A percentile compares a stretch with the other conserved stretches of the same genome.
Conservation (phyloP, 495 filamentous ascomycete genomes). For the Rhypophila decipiens region DNA sequence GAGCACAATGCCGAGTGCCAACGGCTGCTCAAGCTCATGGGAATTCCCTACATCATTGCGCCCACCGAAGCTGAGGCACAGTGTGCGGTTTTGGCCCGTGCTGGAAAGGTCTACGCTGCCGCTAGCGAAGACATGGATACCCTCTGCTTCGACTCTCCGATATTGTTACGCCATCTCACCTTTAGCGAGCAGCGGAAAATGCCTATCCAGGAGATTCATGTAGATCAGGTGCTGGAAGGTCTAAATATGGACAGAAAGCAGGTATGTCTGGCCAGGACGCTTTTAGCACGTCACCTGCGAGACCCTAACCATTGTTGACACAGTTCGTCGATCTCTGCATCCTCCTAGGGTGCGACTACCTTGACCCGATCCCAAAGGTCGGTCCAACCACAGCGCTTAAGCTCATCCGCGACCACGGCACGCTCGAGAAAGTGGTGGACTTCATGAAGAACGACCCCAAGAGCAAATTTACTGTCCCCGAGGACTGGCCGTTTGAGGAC, state of each 20-base stretch:
- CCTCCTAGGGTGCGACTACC: conserved; percentile 94
- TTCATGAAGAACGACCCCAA: conserved; percentile 67
- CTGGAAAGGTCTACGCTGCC: conserved; percentile 92
- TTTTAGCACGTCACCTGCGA: not conserved
- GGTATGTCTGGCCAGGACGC: conserved; percentile 33
- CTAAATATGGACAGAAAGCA: conserved; percentile 80
- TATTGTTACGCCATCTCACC: conserved; percentile 87
- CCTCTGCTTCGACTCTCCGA: conserved; percentile 86
- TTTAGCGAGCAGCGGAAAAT: conserved; percentile 97
- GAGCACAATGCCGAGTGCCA: conserved; percentile 97
- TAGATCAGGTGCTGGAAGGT: conserved; percentile 76
- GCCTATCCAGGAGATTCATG: conserved; percentile 90
- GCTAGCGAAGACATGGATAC: conserved; percentile 99
- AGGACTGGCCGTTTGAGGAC: conserved; percentile 90
- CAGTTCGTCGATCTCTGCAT: conserved; percentile 98
- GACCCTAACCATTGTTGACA: not conserved
- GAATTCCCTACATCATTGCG: conserved; percentile 88
- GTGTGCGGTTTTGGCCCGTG: conserved; percentile 83
- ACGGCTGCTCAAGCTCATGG: conserved; percentile 84
- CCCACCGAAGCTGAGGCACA: conserved; percentile 97
- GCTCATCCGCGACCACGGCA: conserved; percentile 83
- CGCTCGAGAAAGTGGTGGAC: conserved; percentile 79
- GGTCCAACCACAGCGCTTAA: conserved; percentile 87
- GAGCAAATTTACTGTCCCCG: conserved; percentile 74
- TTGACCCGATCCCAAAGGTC: conserved; percentile 91